A percentile compares a stretch with the other conserved stretches of the same genome.
Evolutionary conservation across 495 filamentous ascomycete species (phyloP).

Genomic region (Oidiodendron maius): DNA sequence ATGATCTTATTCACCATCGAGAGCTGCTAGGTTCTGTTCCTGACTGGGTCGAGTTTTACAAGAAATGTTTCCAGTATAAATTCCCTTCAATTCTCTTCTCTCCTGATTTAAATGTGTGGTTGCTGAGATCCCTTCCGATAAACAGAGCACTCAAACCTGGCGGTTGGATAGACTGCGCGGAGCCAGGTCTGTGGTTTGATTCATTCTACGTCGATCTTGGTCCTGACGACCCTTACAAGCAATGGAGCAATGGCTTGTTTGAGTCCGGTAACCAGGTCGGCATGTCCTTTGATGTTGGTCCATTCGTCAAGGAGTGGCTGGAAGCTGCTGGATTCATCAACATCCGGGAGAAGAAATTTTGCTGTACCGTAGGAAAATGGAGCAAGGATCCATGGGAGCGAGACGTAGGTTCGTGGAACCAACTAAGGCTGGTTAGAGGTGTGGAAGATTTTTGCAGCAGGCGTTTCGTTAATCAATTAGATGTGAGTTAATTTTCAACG

Average conservation of each 20-base stretch:
- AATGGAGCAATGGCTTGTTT: conserved; percentile 31
- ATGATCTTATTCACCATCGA: conserved; percentile 49
- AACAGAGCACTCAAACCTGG: conserved; percentile 38
- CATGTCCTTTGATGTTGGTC: conserved; percentile 27
- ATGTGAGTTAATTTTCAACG: too few relatives aligned
- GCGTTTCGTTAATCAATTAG: too few relatives aligned
- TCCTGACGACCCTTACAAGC: conserved; percentile 6
- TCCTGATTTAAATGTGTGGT: not conserved
- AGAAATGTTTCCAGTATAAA: conserved; percentile 17
- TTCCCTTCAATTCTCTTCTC: conserved; percentile 8
- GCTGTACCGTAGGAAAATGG: conserved; percentile 49
- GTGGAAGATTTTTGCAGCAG: conserved; percentile 37
- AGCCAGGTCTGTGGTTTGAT: conserved; percentile 26
- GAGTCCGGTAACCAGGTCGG: conserved; percentile 22
- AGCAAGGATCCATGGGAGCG: conserved; percentile 36
- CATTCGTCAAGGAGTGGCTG: conserved; percentile 42
- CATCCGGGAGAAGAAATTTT: conserved; percentile 38
- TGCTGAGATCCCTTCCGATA: too few relatives aligned
- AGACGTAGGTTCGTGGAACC: conserved; percentile 31
- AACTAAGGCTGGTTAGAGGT: conserved; percentile 31
- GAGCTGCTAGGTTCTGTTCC: conserved; percentile 40
- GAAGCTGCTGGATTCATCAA: conserved; percentile 49
- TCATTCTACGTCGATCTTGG: conserved; percentile 10
- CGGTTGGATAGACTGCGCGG: conserved; percentile 42
- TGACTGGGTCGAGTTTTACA: conserved; percentile 38